phyloP scores from a whole-genome alignment of 345 rosid species.

The Camelina hispida region DNA sequence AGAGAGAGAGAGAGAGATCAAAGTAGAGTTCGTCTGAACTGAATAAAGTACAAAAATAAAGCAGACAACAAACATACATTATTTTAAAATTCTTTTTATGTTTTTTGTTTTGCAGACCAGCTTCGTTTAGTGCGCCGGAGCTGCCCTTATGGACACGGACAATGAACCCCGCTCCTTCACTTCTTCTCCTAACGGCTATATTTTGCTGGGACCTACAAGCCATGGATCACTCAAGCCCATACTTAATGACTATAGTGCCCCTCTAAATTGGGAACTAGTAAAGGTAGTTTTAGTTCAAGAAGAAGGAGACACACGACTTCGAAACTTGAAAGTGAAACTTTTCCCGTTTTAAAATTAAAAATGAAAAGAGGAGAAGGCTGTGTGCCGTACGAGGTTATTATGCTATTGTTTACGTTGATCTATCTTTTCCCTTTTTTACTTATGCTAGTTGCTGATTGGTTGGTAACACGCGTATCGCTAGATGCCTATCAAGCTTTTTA shows the following conservation, averaged over 20 bases:
- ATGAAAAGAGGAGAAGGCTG: background rate
- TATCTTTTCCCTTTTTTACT: background rate
- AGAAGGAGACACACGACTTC: constrained; percentile 26
- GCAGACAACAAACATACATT: constrained; percentile 21
- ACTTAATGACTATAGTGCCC: background rate
- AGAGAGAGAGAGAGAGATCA: constrained; percentile 4
- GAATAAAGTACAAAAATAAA: background rate
- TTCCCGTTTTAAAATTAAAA: background rate
- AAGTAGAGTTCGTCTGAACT: background rate
- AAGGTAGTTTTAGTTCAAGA: background rate
- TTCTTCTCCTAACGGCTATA: constrained; percentile 39
- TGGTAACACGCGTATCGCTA: constrained; percentile 24
- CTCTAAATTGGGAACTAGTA: constrained; percentile 1
- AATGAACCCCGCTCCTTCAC: constrained; percentile 41
- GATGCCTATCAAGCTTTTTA: background rate
- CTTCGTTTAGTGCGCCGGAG: constrained; percentile 42
- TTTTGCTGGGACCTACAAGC: constrained; percentile 34
- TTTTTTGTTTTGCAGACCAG: constrained; percentile 15
- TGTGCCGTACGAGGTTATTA: constrained; percentile 44
- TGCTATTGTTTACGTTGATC: constrained; percentile 29
- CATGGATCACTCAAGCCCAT: constrained; percentile 12
- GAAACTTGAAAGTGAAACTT: constrained; percentile 26
- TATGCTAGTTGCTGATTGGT: constrained; percentile 13
- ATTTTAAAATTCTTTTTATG: background rate
- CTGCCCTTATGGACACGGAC: constrained; percentile 18